A percentile compares a stretch with the other conserved stretches of the same genome.
These are phyloP conservation scores for Scedosporium apiospermum DNA, from an alignment of 2,329 filamentous ascomycete genomes.

Conservation along the genomic window DNA sequence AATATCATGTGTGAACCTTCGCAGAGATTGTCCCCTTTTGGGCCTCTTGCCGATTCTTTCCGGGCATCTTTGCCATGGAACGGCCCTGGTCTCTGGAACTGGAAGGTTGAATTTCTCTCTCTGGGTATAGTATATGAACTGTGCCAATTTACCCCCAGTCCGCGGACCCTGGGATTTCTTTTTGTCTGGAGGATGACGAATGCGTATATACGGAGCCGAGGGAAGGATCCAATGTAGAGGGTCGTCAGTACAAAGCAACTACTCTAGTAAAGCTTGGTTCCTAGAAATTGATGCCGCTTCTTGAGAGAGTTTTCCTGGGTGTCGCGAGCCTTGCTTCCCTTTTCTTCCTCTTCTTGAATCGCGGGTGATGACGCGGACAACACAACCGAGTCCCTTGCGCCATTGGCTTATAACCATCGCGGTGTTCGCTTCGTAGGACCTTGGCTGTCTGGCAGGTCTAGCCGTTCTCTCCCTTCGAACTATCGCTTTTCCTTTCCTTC, in stretches of 20 bases:
- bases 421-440: neutral
- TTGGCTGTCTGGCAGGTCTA: neutral
- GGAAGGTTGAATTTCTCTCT: neutral
- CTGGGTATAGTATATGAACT: neutral
- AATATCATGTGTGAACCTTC: neutral
- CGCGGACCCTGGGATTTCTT: neutral
- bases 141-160: neutral
- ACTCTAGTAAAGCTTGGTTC: neutral
- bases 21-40: neutral
- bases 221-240: neutral
- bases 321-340: neutral
- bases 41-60: neutral
- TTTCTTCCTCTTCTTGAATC: neutral
- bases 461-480: neutral
- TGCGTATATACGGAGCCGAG: neutral
- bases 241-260: neutral
- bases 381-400: neutral
- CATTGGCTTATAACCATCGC: neutral
- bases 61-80: neutral
- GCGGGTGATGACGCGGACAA: neutral
- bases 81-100: neutral
- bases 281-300: neutral
- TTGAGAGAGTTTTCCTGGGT: neutral
- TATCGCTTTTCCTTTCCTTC: neutral
- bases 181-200: neutral